Evolutionary conservation across 768 basidiomycete genomes (phyloP).

Genomic region (Serpula lacrymans): DNA sequence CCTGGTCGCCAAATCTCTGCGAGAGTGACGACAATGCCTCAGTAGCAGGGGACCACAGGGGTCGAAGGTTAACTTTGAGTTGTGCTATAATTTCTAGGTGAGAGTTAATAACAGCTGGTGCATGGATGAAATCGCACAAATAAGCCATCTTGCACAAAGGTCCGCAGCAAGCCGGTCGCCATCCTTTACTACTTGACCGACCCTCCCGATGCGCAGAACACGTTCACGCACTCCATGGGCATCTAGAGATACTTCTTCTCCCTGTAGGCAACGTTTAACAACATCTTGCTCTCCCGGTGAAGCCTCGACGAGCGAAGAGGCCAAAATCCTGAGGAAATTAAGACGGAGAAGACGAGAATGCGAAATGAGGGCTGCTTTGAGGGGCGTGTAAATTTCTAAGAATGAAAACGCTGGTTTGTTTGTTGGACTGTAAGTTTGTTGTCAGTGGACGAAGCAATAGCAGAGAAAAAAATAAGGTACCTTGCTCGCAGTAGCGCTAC

Average conservation of each 20-base stretch:
- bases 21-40: conserved; percentile 56
- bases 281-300: conserved; percentile 47
- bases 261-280: conserved; percentile 65
- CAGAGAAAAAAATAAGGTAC: conserved; percentile 29
- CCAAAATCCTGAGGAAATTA: conserved; percentile 59
- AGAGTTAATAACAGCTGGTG: neutral
- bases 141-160: conserved; percentile 67
- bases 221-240: conserved; percentile 82
- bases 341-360: conserved; percentile 68
- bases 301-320: conserved; percentile 45
- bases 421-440: conserved; percentile 11
- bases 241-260: conserved; percentile 78
- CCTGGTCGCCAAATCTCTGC: conserved; percentile 57
- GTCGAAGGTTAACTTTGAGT: conserved; percentile 89
- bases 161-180: conserved; percentile 54
- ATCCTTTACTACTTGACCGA: conserved; percentile 57
- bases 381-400: conserved; percentile 45
- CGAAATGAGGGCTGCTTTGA: conserved; percentile 62
- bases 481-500: conserved; percentile 43
- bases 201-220: conserved; percentile 69
- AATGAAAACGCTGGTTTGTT: conserved; percentile 32
- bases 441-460: conserved; percentile 1
- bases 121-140: conserved; percentile 39
- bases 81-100: conserved; percentile 50
- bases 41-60: conserved; percentile 82